phyloP scores from a whole-genome alignment of 2,329 filamentous ascomycete genomes.

The Epichloe amarillans region DNA sequence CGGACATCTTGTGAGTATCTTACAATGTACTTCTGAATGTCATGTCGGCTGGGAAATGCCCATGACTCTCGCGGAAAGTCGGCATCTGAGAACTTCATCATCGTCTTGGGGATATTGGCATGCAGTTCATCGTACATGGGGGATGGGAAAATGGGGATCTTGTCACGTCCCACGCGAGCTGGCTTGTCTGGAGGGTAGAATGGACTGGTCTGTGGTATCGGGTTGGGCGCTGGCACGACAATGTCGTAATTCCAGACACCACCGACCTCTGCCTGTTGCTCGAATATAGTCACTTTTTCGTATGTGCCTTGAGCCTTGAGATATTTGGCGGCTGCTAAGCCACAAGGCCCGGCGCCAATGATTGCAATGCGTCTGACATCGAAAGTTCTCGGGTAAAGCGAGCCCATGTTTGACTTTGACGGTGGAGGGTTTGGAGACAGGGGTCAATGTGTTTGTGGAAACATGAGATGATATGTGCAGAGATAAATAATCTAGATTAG shows the following conservation, averaged over 20 bases:
- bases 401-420: constrained; percentile 14
- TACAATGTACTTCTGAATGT: constrained; percentile 62
- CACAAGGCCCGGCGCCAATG: constrained; percentile 71
- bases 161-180: constrained; percentile 28
- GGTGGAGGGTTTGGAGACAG: constrained; percentile 1
- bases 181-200: constrained; percentile 51
- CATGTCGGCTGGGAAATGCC: constrained; percentile 60
- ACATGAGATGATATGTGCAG: too few species aligned
- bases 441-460: neutral
- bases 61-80: constrained; percentile 49
- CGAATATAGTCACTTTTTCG: constrained; percentile 60
- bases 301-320: constrained; percentile 57
- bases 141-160: constrained; percentile 55
- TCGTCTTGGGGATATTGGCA: constrained; percentile 68
- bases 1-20: constrained; percentile 56
- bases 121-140: constrained; percentile 70
- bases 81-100: constrained; percentile 71
- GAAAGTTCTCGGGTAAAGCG: constrained; percentile 22
- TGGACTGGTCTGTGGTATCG: constrained; percentile 56
- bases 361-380: constrained; percentile 54
- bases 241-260: constrained; percentile 77
- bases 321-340: constrained; percentile 70
- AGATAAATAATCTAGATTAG: too few species aligned
- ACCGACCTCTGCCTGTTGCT: constrained; percentile 64
- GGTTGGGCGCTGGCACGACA: constrained; percentile 30